A percentile compares a stretch with the other conserved stretches of the same genome.
Evolutionary conservation across 177 flowering plant genomes (phyloP).

Genomic region (Tripterygium wilfordii): DNA sequence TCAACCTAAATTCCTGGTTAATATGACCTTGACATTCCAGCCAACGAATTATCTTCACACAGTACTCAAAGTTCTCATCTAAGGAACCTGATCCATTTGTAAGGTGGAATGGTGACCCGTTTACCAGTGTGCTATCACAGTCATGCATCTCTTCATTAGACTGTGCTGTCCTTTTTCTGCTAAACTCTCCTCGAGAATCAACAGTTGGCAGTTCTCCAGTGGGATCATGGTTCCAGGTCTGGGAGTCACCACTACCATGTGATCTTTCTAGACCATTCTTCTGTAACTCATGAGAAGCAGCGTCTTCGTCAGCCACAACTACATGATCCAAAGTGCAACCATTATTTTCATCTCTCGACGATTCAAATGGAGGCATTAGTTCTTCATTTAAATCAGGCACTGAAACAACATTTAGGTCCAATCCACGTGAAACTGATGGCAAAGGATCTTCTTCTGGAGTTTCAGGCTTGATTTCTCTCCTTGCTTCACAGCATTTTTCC

Average conservation of each 20-base stretch:
- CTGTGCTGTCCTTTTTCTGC: constrained; percentile 43
- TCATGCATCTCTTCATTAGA: constrained; percentile 60
- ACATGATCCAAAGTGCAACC: constrained; percentile 46
- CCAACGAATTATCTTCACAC: constrained; percentile 84
- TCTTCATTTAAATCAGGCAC: constrained; percentile 97
- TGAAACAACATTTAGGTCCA: constrained; percentile 80
- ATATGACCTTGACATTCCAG: constrained; percentile 82
- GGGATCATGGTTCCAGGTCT: constrained; percentile 34
- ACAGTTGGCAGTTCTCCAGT: constrained; percentile 51
- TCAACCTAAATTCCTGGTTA: constrained; percentile 75
- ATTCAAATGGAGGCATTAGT: constrained; percentile 63
- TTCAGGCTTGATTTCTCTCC: constrained; percentile 27
- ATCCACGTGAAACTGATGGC: constrained; percentile 48
- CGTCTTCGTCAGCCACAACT: constrained; percentile 64
- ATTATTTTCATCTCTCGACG: constrained; percentile 64
- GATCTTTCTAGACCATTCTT: constrained; percentile 54
- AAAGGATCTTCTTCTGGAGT: constrained; percentile 34
- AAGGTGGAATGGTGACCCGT: constrained; percentile 53
- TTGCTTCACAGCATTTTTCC: constrained; percentile 40
- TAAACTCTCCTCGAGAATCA: constrained; percentile 40
- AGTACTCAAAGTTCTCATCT: constrained; percentile 80
- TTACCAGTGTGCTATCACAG: constrained; percentile 77
- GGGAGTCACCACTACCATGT: constrained; percentile 66
- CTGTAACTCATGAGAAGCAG: constrained; percentile 44
- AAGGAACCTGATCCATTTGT: too few species aligned